Evolutionary conservation across 305 asterid species (phyloP), one percentile per base, ranked within the genome.

Genomic region (Fraxinus greggii): DNA sequence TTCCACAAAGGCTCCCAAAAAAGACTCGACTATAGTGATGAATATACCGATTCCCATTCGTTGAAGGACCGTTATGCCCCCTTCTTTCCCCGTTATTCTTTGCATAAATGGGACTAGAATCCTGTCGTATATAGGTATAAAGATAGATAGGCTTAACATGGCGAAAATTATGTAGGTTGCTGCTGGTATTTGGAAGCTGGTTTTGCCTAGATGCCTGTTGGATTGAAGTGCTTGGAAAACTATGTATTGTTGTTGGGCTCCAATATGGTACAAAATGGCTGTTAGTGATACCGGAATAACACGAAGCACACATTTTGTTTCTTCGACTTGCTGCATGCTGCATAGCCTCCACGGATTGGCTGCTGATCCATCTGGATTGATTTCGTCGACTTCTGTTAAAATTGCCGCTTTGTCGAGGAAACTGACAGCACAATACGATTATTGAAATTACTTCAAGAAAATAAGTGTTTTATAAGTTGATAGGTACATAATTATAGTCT

Each of bases 221-320:
- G 91, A 87, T 36, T 89, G 94, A 19, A 89, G 87, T 13, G 94
- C 93, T 38, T 92, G 97, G 83, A 90, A 90, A 79, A 92, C 86
- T 4, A 86, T 31, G 81, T 88, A 89, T 23, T 88, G 91, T 15
- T 79, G 88, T 7, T 84, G 86, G 13, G 81, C 88, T 4, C 86
- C 87, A 1, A 89, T 75, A 79, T 88, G 87, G 90, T 83, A 89
- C 6, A 89, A 4, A 6, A 88, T 84, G 75, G 89, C 83, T 10
- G 91, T 67, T 75, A 89, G 80, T 5, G 88, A 86, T 45, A 89
- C 56, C 0, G 91, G 92, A 45, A 88, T 85, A 36, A 86, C 86
- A 2, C 89, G 81, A n/a, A 86, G 19, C 12, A 89, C 81, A 45
- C 91, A 89, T 77, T 89, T 89, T 1, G 83, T 82, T 80, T 86